These are phyloP conservation scores for Globisporangium lucens DNA, from an alignment of 352 stramenopile genomes.

Conservation along the genomic window DNA sequence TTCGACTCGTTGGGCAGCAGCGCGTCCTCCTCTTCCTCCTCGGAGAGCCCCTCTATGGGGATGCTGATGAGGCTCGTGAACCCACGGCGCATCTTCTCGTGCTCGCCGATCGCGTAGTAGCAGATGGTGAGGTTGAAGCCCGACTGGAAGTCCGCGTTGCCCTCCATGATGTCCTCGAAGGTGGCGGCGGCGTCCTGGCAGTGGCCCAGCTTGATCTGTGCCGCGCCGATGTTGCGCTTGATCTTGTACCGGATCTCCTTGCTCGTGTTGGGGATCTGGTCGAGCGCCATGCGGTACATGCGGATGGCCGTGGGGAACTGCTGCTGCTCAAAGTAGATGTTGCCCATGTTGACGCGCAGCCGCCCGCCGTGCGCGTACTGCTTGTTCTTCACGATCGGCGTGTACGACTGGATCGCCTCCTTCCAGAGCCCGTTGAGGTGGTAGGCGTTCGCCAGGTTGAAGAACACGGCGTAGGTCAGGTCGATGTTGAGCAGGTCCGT, in stretches of 20 bases:
- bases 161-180: slow-evolving; percentile 95
- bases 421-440: slow-evolving; percentile 93
- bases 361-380: slow-evolving; percentile 90
- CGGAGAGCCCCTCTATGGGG: slow-evolving; percentile 81
- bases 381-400: slow-evolving; percentile 95
- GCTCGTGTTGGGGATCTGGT: slow-evolving; percentile 93
- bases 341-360: slow-evolving; percentile 96
- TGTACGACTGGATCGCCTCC: slow-evolving; percentile 94
- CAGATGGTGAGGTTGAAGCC: slow-evolving; percentile 97
- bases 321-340: slow-evolving; percentile 96
- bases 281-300: slow-evolving; percentile 97
- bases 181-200: slow-evolving; percentile 93
- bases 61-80: slow-evolving; percentile 93
- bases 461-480: slow-evolving; percentile 93
- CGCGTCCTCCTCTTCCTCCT: slow-evolving; percentile 83
- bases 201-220: slow-evolving; percentile 92
- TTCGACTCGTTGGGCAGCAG: slow-evolving; percentile 49
- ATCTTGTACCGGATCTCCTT: slow-evolving; percentile 96
- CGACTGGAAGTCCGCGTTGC: slow-evolving; percentile 92
- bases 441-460: slow-evolving; percentile 94
- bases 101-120: slow-evolving; percentile 95
- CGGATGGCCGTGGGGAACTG: slow-evolving; percentile 94
- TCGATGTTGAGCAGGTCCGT: slow-evolving; percentile 91
- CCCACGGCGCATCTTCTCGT: slow-evolving; percentile 91
- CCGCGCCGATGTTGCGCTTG: slow-evolving; percentile 95